These are phyloP conservation scores for Kwoniella mangroviensis DNA, from an alignment of 768 basidiomycete genomes.

Conservation along the genomic window DNA sequence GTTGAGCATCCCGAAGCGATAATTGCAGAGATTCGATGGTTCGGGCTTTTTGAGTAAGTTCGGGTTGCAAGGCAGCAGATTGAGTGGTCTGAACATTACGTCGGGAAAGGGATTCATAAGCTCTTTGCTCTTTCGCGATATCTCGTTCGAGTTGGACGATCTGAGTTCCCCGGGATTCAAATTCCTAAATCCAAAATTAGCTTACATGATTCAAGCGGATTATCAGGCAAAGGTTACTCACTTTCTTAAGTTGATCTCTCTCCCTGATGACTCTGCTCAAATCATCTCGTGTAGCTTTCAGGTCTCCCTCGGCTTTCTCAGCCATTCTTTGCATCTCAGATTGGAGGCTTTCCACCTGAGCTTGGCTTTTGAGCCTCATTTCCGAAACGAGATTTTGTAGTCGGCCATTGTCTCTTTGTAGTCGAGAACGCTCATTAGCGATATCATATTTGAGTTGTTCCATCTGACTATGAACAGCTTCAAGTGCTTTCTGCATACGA, in stretches of 20 bases:
- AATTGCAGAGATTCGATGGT: constrained; percentile 13
- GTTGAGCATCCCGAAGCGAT: constrained; percentile 17
- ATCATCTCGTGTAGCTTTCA: constrained; percentile 10
- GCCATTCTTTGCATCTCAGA: constrained; percentile 31
- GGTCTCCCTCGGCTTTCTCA: constrained; percentile 30
- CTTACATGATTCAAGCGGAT: background rate
- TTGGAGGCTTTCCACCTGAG: constrained; percentile 33
- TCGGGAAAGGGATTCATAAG: constrained; percentile 23
- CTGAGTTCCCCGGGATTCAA: constrained; percentile 5
- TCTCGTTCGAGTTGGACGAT: constrained; percentile 32
- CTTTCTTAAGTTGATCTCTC: constrained; percentile 19
- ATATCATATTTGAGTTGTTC: constrained; percentile 37
- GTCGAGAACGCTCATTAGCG: constrained; percentile 29
- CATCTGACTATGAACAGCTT: constrained; percentile 39
- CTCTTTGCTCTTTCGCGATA: constrained; percentile 22
- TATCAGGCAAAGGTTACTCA: constrained; percentile 1
- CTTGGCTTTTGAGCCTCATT: constrained; percentile 27
- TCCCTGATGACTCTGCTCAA: constrained; percentile 6
- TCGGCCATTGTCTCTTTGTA: constrained; percentile 36
- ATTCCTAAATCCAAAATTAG: constrained; percentile 18
- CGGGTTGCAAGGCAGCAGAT: constrained; percentile 9
- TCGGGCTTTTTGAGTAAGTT: constrained; percentile 18
- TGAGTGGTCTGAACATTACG: constrained; percentile 11
- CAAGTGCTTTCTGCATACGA: constrained; percentile 32
- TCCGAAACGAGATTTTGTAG: constrained; percentile 35